A percentile compares a stretch with the other conserved stretches of the same genome.
phyloP scores from a whole-genome alignment of 2,329 filamentous ascomycete species.

The Ilyonectria sp. region DNA sequence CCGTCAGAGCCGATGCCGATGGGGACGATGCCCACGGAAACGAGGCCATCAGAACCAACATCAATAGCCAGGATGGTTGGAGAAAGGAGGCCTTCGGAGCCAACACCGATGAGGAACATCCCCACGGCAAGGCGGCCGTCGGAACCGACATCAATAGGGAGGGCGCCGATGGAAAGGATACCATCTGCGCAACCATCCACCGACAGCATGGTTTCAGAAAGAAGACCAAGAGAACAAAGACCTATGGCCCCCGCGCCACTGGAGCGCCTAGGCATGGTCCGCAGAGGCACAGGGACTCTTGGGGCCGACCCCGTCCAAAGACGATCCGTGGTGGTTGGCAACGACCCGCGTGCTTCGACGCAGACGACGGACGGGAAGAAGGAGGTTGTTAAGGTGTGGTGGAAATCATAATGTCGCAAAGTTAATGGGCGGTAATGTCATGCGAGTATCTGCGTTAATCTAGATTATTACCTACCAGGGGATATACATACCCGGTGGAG shows the following conservation, averaged over 20 bases:
- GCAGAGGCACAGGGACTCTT: conserved; percentile 38
- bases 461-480: neutral
- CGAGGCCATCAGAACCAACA: neutral
- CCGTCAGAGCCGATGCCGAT: neutral
- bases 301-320: conserved; percentile 36
- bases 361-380: conserved; percentile 40
- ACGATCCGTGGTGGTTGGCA: conserved; percentile 39
- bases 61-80: neutral
- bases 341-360: conserved; percentile 19
- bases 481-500: conserved; percentile 23
- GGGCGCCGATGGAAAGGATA: neutral
- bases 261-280: conserved; percentile 40
- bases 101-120: neutral
- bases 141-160: neutral
- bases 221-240: neutral
- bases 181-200: neutral
- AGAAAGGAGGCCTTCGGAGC: conserved; percentile 9
- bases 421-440: conserved; percentile 23
- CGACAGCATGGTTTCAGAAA: neutral
- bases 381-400: conserved; percentile 48
- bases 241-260: conserved; percentile 22
- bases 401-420: conserved; percentile 32
- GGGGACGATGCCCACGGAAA: neutral
- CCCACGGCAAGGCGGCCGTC: neutral
- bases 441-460: conserved; percentile 9